Conservation (phyloP, 768 basidiomycete species). For the Cyathus striatus region DNA sequence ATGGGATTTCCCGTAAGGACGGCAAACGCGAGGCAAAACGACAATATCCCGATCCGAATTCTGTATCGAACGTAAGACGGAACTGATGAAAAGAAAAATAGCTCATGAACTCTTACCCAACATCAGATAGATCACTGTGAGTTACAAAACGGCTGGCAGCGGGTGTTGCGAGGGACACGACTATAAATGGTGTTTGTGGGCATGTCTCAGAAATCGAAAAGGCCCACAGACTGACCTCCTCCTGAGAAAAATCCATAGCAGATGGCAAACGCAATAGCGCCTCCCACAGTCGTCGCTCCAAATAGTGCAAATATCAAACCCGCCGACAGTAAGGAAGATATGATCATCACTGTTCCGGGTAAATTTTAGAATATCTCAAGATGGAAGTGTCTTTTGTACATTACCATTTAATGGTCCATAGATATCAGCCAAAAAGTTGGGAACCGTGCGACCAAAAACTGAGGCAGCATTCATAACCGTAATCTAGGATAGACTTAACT, state of each 20-base stretch:
- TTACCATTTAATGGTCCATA: conserved; percentile 46
- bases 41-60: conserved; percentile 40
- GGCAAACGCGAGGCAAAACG: conserved; percentile 38
- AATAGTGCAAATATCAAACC: conserved; percentile 47
- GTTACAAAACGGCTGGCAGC: conserved; percentile 32
- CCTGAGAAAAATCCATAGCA: conserved; percentile 55
- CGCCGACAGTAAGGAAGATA: conserved; percentile 32
- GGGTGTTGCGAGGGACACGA: conserved; percentile 33
- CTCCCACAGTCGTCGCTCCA: conserved; percentile 34
- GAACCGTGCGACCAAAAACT: conserved; percentile 54
- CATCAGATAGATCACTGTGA: conserved; percentile 35
- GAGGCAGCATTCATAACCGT: conserved; percentile 49
- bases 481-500: conserved; percentile 24
- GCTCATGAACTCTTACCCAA: conserved; percentile 28
- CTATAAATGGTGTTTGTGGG: conserved; percentile 14
- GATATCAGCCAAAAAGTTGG: conserved; percentile 46
- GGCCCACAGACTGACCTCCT: conserved; percentile 41
- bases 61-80: conserved; percentile 14
- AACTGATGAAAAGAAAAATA: background rate
- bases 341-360: conserved; percentile 34
- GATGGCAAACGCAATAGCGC: conserved; percentile 38
- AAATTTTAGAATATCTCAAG: conserved; percentile 2
- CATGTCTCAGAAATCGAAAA: too few relatives aligned
- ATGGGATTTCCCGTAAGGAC: conserved; percentile 48
- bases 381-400: conserved; percentile 7